Percentiles rank a stretch among this genome's conserved stretches.
These are phyloP conservation scores for Lentinula raphanica DNA, from an alignment of 768 basidiomycete genomes.

Conservation along the genomic window DNA sequence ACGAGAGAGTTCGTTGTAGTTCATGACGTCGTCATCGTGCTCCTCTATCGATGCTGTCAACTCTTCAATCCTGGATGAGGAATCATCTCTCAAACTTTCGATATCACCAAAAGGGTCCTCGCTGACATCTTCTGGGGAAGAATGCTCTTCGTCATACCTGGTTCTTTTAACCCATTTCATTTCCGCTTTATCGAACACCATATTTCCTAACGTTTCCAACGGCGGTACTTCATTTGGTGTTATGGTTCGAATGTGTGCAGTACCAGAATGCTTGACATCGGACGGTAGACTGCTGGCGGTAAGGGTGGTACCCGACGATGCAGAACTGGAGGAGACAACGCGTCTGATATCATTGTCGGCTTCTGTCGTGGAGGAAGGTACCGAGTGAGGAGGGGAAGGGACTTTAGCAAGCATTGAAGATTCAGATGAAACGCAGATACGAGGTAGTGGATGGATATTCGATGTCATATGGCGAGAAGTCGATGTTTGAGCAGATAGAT, in stretches of 20 bases:
- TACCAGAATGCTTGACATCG: slow-evolving; percentile 80
- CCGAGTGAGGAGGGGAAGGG: slow-evolving; percentile 43
- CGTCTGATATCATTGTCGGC: slow-evolving; percentile 76
- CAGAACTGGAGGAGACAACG: slow-evolving; percentile 86
- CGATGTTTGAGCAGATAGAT: slow-evolving; percentile 29
- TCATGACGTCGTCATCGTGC: background rate
- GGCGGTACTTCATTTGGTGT: slow-evolving; percentile 72
- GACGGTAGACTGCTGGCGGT: slow-evolving; percentile 72
- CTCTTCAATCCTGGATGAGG: slow-evolving; percentile 25
- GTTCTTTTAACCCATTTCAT: slow-evolving; percentile 82
- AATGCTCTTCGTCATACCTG: slow-evolving; percentile 21
- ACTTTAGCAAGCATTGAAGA: slow-evolving; percentile 25
- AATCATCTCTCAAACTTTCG: slow-evolving; percentile 75
- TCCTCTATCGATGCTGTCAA: slow-evolving; percentile 14
- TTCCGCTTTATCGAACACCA: slow-evolving; percentile 79
- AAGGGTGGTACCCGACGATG: slow-evolving; percentile 66
- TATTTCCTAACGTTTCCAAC: slow-evolving; percentile 75
- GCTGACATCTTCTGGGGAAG: slow-evolving; percentile 44
- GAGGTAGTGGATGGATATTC: slow-evolving; percentile 21
- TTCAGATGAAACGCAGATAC: slow-evolving; percentile 22
- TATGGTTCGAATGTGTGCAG: slow-evolving; percentile 75
- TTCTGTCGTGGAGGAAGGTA: slow-evolving; percentile 24
- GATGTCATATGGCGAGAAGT: slow-evolving; percentile 10
- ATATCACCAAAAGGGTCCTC: slow-evolving; percentile 93
- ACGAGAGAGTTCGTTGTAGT: slow-evolving; percentile 35